These are phyloP conservation scores for Aspergillus cristatus DNA, from an alignment of 495 filamentous ascomycete genomes.

Conservation along the genomic window DNA sequence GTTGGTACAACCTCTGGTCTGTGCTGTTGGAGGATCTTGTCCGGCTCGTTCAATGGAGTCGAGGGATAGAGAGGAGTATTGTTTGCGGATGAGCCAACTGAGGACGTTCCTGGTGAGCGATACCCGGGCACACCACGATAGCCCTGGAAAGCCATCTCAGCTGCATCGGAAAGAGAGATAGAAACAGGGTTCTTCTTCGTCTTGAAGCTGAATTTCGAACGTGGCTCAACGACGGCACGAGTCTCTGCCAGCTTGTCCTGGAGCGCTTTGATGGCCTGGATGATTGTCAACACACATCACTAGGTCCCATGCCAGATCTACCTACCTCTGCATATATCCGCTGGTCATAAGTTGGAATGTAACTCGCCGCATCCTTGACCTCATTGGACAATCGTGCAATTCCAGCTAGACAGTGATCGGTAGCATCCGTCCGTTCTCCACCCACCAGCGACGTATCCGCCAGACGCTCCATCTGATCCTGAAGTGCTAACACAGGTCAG, in stretches of 20 bases:
- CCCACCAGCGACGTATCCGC: constrained; percentile 41
- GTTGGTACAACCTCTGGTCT: constrained; percentile 30
- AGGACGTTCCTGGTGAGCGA: constrained; percentile 33
- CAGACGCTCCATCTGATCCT: constrained; percentile 52
- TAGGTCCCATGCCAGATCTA: neutral
- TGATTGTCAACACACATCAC: constrained; percentile 3
- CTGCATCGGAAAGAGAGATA: constrained; percentile 48
- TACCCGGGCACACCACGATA: constrained; percentile 36
- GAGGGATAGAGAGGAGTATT: constrained; percentile 44
- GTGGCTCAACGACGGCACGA: constrained; percentile 50
- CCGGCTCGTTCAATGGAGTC: constrained; percentile 41
- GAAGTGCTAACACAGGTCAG: constrained; percentile 37
- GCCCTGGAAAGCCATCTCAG: constrained; percentile 39
- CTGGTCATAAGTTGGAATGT: constrained; percentile 69
- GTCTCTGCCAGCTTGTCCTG: constrained; percentile 54
- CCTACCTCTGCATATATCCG: constrained; percentile 60
- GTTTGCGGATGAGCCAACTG: constrained; percentile 39
- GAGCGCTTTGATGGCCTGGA: constrained; percentile 58
- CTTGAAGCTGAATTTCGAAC: constrained; percentile 67
- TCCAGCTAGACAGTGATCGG: constrained; percentile 55
- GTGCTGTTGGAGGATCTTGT: constrained; percentile 18
- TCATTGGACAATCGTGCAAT: constrained; percentile 59
- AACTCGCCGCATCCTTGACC: constrained; percentile 58
- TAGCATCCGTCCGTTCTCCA: constrained; percentile 52
- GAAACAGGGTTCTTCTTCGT: constrained; percentile 49